These are phyloP conservation scores for Aspergillus terreus DNA, from an alignment of 2,329 filamentous ascomycete species.

Conservation along the genomic window DNA sequence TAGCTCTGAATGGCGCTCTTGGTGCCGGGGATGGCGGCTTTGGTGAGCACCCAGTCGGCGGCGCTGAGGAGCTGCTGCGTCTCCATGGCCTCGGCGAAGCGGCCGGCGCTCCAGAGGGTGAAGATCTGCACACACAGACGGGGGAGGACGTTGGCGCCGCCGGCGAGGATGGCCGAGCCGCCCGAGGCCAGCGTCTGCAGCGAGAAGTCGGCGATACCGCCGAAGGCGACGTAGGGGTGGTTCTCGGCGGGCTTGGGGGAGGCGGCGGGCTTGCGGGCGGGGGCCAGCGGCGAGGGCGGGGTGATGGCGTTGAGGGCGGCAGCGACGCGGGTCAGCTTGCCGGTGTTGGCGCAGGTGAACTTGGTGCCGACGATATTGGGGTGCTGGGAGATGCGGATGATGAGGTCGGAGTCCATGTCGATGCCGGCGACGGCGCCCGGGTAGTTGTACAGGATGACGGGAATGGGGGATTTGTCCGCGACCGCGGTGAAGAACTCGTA, in stretches of 20 bases:
- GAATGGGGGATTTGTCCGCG: conserved; percentile 70
- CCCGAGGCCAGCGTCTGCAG: conserved; percentile 77
- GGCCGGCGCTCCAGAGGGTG: conserved; percentile 71
- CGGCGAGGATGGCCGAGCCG: conserved; percentile 80
- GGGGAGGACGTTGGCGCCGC: conserved; percentile 81
- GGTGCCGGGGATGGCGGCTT: conserved; percentile 77
- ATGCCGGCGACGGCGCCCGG: conserved; percentile 81
- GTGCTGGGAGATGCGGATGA: conserved; percentile 75
- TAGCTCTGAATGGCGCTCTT: conserved; percentile 80
- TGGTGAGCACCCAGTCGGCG: conserved; percentile 82
- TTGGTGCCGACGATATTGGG: conserved; percentile 85
- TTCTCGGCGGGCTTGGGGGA: conserved; percentile 29
- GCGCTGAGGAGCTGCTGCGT: conserved; percentile 72
- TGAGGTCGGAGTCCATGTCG: conserved; percentile 83
- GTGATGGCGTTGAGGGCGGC: conserved; percentile 68
- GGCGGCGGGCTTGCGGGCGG: conserved; percentile 17
- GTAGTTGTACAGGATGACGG: conserved; percentile 88
- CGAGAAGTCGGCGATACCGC: conserved; percentile 84
- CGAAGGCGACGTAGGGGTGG: conserved; percentile 73
- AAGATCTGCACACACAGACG: conserved; percentile 79
- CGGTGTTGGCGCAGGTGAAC: conserved; percentile 88
- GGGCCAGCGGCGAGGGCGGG: conserved; percentile 41
- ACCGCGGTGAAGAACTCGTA: conserved; percentile 71
- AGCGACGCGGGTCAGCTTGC: conserved; percentile 81
- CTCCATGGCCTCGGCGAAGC: conserved; percentile 69